Evolutionary conservation across 1,139 yeast species (phyloP), one percentile per base, ranked within the genome.

Genomic region (Zygotorulaspora mrakii): DNA sequence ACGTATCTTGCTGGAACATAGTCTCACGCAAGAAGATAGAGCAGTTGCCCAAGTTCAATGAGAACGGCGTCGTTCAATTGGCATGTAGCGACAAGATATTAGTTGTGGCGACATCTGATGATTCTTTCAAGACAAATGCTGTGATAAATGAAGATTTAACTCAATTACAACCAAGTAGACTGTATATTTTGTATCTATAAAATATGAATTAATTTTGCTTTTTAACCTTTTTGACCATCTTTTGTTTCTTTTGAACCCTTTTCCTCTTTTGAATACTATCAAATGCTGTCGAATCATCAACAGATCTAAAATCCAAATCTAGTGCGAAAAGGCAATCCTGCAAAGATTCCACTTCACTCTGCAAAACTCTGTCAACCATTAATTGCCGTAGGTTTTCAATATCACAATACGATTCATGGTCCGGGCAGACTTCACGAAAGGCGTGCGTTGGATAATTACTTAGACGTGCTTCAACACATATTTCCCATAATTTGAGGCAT

Each of bases 1-100:
- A 74, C 30, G 76, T 87, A 1, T 82, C 87, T 49, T 61, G 81
- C 13, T 88, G 97, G 97, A 67, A 70, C 33, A 68, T 78, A 27
- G 70, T 79, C 42, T 82, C 58, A 4, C 53, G 57, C 78, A 61
- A 71, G 88, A 51, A 68, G 76, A 49, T 77, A 70, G 59, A 52
- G 55, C 80, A 79, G 55, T 77, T 71, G 46, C 73, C 77, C 9
- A 72, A 71, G 44, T 70, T 82, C 37, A 71, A 70, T 2, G 58
- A 61, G 21, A 60, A 58, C 11, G 65, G 76, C 25, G 74, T 84
- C 1, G 72, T 76, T 39, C 68, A 73, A 23, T 44, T 82, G 39
- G 82, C 69, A 32, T 47, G 62, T 26, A 54, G 57, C 21, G 55
- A 59, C 12, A 47, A 54, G 11, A 37, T 70, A 27, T 57, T 85